Percentiles rank a stretch among this genome's conserved stretches.
These are phyloP conservation scores for Paramecium pentaurelia DNA, from an alignment of 73 alveolate species.

Conservation along the genomic window DNA sequence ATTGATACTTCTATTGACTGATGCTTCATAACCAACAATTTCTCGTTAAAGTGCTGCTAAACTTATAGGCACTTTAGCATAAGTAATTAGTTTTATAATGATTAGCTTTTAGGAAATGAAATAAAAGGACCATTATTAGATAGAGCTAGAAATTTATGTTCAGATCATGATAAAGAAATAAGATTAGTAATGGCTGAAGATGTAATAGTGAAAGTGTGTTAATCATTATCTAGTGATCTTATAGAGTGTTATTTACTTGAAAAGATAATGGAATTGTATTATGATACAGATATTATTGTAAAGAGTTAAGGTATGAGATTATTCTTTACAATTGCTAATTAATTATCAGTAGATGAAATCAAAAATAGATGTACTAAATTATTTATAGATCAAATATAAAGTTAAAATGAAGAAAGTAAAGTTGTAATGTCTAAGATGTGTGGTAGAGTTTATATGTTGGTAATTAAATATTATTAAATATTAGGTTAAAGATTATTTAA, in stretches of 20 bases:
- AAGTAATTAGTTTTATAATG: neutral
- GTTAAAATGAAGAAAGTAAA: slow-evolving; percentile 20
- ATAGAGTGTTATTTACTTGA: slow-evolving; percentile 50
- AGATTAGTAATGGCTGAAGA: slow-evolving; percentile 48
- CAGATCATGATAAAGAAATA: slow-evolving; percentile 53
- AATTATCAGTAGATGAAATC: slow-evolving; percentile 45
- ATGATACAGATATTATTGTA: slow-evolving; percentile 49
- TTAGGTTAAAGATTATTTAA: neutral
- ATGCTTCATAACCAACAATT: slow-evolving; percentile 56
- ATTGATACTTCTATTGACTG: slow-evolving; percentile 39
- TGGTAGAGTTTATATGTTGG: slow-evolving; percentile 46
- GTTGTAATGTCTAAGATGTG: slow-evolving; percentile 48
- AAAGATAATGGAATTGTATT: slow-evolving; percentile 42
- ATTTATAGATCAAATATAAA: slow-evolving; percentile 49
- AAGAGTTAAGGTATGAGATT: slow-evolving; percentile 48
- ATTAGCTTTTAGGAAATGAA: slow-evolving; percentile 22
- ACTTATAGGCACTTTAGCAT: slow-evolving; percentile 44
- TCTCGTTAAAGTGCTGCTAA: slow-evolving; percentile 45
- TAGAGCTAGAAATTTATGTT: slow-evolving; percentile 56
- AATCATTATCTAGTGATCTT: neutral
- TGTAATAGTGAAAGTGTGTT: slow-evolving; percentile 43
- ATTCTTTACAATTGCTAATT: slow-evolving; percentile 29
- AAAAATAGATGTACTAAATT: slow-evolving; percentile 50
- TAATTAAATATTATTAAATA: neutral
- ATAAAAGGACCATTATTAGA: slow-evolving; percentile 50